Percentiles rank a stretch among this genome's conserved stretches.
These are phyloP conservation scores for Leccinum rimulosum DNA, from an alignment of 768 basidiomycete species.

Conservation along the genomic window DNA sequence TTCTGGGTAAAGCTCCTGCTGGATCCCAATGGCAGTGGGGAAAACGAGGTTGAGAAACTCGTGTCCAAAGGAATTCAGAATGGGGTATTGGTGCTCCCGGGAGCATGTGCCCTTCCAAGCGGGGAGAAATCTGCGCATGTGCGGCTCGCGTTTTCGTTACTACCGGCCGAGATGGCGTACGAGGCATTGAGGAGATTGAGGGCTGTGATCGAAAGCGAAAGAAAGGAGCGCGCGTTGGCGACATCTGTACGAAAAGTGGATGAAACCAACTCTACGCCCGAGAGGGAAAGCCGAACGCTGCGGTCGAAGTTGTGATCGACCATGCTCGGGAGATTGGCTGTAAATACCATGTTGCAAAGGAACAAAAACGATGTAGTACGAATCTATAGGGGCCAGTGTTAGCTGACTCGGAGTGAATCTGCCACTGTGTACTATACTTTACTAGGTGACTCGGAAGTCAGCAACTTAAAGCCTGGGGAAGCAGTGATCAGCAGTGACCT, in stretches of 20 bases:
- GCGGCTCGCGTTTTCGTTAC: conserved; percentile 65
- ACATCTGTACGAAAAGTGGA: not conserved
- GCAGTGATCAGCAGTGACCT: not conserved
- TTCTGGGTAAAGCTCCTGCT: conserved; percentile 57
- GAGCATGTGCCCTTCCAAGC: conserved; percentile 70
- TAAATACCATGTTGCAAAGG: not conserved
- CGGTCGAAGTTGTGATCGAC: not conserved
- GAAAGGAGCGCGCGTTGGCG: not conserved
- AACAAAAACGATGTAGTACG: not conserved
- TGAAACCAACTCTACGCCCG: not conserved
- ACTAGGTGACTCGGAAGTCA: not conserved
- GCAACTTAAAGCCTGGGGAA: not conserved
- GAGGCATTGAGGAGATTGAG: conserved; percentile 61
- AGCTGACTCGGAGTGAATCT: no score
- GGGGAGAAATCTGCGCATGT: conserved; percentile 65
- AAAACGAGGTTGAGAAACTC: conserved; percentile 62
- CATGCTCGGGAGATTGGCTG: not conserved
- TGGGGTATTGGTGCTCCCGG: conserved; percentile 81
- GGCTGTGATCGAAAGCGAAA: conserved; percentile 28
- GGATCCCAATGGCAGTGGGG: conserved; percentile 25
- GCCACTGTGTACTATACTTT: no score
- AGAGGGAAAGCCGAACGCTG: not conserved
- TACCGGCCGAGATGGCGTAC: conserved; percentile 59
- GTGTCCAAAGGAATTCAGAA: conserved; percentile 64
- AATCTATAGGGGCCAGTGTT: not conserved